Conservation (phyloP, 2,329 filamentous ascomycete species). For the Ustulina deusta region DNA sequence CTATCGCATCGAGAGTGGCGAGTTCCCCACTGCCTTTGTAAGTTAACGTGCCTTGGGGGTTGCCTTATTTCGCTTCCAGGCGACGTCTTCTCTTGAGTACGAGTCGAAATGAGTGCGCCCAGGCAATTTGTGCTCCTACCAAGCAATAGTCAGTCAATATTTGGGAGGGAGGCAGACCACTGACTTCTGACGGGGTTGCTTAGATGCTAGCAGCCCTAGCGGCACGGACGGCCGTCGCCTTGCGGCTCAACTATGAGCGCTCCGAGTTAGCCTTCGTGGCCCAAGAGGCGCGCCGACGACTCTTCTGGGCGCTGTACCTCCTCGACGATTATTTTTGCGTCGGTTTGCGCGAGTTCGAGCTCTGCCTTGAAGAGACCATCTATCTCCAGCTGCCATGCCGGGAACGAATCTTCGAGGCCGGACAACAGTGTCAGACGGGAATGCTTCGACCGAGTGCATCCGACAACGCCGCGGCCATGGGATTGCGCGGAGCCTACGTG, state of each 20-base stretch:
- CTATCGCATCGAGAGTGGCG: conserved; percentile 51
- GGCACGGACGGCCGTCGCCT: conserved; percentile 53
- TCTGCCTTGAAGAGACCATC: conserved; percentile 55
- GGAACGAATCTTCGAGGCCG: conserved; percentile 51
- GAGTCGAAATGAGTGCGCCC: not conserved
- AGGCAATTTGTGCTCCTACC: not conserved
- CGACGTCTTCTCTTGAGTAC: not conserved
- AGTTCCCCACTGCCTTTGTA: conserved; percentile 51
- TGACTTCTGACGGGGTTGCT: not conserved
- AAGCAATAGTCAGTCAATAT: not conserved
- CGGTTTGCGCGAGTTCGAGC: conserved; percentile 57
- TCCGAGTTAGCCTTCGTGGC: conserved; percentile 51
- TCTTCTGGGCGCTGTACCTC: conserved; percentile 57
- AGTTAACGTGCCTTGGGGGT: conserved; percentile 1
- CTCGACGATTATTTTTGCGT: conserved; percentile 57
- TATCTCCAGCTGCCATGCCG: conserved; percentile 54
- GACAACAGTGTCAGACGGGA: conserved; percentile 43
- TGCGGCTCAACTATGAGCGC: conserved; percentile 57
- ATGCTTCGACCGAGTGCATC: conserved; percentile 40
- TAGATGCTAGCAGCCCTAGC: conserved; percentile 53
- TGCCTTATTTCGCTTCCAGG: not conserved
- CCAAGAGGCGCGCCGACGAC: conserved; percentile 55
- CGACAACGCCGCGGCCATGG: conserved; percentile 38
- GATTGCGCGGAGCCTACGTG: conserved; percentile 45
- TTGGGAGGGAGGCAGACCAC: not conserved